These are phyloP conservation scores for Oryza punctata DNA, from an alignment of 176 grass and related monocot genomes.

Conservation along the genomic window DNA sequence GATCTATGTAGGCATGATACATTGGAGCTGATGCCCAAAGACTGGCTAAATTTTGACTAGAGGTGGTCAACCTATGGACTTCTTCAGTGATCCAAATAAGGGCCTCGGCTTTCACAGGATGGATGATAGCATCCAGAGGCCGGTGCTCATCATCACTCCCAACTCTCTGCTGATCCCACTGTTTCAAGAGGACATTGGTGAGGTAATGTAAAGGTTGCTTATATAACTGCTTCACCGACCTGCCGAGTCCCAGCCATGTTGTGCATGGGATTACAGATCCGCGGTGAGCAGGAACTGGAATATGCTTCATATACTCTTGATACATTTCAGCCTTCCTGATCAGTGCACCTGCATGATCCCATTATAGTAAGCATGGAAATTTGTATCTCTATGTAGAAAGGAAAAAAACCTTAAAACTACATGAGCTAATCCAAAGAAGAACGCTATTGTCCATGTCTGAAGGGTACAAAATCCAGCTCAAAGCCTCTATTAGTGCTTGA, in stretches of 20 bases:
- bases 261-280: conserved; percentile 68
- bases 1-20: conserved; percentile 73
- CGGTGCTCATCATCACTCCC: conserved; percentile 50
- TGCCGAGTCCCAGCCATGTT: conserved; percentile 73
- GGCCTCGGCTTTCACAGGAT: conserved; percentile 76
- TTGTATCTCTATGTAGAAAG: conserved; percentile 7
- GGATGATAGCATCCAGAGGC: conserved; percentile 64
- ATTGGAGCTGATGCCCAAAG: conserved; percentile 68
- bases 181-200: conserved; percentile 68
- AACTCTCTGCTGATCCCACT: conserved; percentile 71
- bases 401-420: conserved; percentile 23
- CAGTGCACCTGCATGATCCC: conserved; percentile 72
- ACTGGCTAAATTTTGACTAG: conserved; percentile 53
- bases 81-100: conserved; percentile 79
- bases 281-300: conserved; percentile 62
- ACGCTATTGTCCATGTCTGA: not conserved
- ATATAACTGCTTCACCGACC: conserved; percentile 78
- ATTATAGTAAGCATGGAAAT: conserved; percentile 23
- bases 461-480: conserved; percentile 9
- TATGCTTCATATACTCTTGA: conserved; percentile 81
- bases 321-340: conserved; percentile 89
- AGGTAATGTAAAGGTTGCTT: conserved; percentile 86
- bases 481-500: not conserved
- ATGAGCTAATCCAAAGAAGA: conserved; percentile 11
- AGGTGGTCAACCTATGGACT: conserved; percentile 69